Conservation (phyloP, 2,329 filamentous ascomycete genomes). For the Leptographium wingfieldii region DNA sequence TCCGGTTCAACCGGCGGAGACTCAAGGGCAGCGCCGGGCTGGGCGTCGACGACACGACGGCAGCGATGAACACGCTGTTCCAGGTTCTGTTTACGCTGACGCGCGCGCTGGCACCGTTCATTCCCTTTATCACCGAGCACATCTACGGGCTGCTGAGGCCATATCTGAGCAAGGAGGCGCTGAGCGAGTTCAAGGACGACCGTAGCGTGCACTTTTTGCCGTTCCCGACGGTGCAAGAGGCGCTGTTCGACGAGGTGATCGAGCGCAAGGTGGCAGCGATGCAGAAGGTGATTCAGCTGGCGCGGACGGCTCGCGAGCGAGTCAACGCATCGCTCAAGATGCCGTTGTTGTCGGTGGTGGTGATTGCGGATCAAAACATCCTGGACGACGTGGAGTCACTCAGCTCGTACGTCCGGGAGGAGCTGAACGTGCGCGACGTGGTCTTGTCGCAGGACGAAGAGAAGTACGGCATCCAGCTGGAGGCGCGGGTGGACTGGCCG, state of each 20-base stretch:
- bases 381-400: slow-evolving; percentile 77
- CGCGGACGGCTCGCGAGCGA: slow-evolving; percentile 73
- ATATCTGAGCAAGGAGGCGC: slow-evolving; percentile 60
- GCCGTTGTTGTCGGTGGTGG: slow-evolving; percentile 76
- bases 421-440: slow-evolving; percentile 80
- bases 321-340: slow-evolving; percentile 78
- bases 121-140: slow-evolving; percentile 87
- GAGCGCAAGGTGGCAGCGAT: slow-evolving; percentile 81
- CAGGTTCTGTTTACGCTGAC: slow-evolving; percentile 85
- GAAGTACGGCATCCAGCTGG: slow-evolving; percentile 86
- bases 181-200: slow-evolving; percentile 49
- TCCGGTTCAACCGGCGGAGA: slow-evolving; percentile 82
- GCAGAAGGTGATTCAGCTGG: slow-evolving; percentile 92
- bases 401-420: slow-evolving; percentile 79
- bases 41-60: slow-evolving; percentile 71
- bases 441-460: slow-evolving; percentile 76
- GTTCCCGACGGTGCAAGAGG: slow-evolving; percentile 78
- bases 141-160: slow-evolving; percentile 79
- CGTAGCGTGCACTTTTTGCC: slow-evolving; percentile 86
- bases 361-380: slow-evolving; percentile 77
- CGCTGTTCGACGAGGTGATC: slow-evolving; percentile 75
- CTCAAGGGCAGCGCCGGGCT: slow-evolving; percentile 82
- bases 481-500: slow-evolving; percentile 83
- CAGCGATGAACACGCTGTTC: slow-evolving; percentile 87
- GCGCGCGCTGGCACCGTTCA: slow-evolving; percentile 83